phyloP scores from a whole-genome alignment of 441 rosid genomes.

The Aquilaria agallochum region DNA sequence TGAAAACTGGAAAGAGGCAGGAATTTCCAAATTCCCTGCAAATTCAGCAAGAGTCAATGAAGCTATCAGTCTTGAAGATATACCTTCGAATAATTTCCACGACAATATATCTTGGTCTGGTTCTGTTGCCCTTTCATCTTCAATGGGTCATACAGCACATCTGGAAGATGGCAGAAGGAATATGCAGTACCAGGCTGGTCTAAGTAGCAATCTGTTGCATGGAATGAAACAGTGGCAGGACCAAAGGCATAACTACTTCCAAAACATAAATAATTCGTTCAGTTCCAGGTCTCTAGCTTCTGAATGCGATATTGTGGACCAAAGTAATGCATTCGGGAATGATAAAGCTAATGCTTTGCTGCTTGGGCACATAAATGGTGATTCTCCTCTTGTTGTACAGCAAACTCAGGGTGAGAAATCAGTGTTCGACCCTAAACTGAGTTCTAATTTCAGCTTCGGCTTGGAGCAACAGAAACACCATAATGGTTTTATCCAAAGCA shows the following conservation, averaged over 20 bases:
- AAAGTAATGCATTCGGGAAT: slow-evolving; percentile 15
- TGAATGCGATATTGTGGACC: slow-evolving; percentile 29
- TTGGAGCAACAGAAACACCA: slow-evolving; percentile 44
- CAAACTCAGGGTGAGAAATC: slow-evolving; percentile 38
- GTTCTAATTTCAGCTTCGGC: slow-evolving; percentile 32
- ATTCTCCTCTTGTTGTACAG: slow-evolving; percentile 24
- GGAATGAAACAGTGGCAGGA: slow-evolving; percentile 40
- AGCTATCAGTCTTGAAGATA: slow-evolving; percentile 27
- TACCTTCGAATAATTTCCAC: slow-evolving; percentile 27
- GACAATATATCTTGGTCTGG: slow-evolving; percentile 23
- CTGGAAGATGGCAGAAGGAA: slow-evolving; percentile 32
- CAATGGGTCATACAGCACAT: slow-evolving; percentile 21
- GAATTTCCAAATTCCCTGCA: slow-evolving; percentile 38
- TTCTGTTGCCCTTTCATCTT: slow-evolving; percentile 33
- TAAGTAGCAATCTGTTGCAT: slow-evolving; percentile 32
- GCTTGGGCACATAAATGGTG: slow-evolving; percentile 30
- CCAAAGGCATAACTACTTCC: slow-evolving; percentile 25
- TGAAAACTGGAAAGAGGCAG: slow-evolving; percentile 43
- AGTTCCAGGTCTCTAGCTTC: slow-evolving; percentile 28
- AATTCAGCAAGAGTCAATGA: slow-evolving; percentile 33
- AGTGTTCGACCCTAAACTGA: slow-evolving; percentile 33
- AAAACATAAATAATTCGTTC: slow-evolving; percentile 23
- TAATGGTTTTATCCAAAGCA: slow-evolving; percentile 39
- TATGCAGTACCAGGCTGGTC: slow-evolving; percentile 34
- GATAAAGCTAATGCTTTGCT: slow-evolving; percentile 34